Conservation (phyloP, 2,329 filamentous ascomycete species). For the Nothopassalora personata region DNA sequence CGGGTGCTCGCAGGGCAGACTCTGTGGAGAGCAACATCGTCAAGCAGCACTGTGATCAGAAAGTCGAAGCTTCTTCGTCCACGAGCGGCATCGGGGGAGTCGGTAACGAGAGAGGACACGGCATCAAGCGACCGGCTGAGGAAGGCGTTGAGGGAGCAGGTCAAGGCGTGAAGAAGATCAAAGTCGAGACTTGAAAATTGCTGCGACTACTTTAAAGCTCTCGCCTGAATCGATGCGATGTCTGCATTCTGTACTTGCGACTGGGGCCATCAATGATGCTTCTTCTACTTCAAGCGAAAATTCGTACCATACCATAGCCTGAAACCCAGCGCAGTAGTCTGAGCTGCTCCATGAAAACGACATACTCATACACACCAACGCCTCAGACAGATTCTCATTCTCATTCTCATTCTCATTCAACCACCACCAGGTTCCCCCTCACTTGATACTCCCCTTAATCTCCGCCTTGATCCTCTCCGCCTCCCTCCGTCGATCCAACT, state of each 20-base stretch:
- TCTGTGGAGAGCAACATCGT: background rate
- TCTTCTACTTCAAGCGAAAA: background rate
- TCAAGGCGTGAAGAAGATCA: background rate
- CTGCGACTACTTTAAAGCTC: background rate
- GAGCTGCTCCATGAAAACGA: background rate
- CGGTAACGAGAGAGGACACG: background rate
- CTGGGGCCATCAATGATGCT: background rate
- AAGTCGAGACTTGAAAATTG: background rate
- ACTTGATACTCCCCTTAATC: conserved; percentile 31
- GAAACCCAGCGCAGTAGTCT: background rate
- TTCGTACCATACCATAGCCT: background rate
- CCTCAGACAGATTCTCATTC: background rate
- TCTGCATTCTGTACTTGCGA: background rate
- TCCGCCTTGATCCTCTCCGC: conserved; percentile 29
- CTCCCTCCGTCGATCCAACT: conserved; percentile 30
- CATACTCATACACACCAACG: background rate
- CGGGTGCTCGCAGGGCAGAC: background rate
- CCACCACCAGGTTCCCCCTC: background rate
- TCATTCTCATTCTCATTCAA: background rate
- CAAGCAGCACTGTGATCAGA: background rate
- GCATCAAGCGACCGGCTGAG: background rate
- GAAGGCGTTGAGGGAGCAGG: background rate
- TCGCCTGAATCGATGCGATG: background rate
- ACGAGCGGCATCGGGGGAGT: background rate
- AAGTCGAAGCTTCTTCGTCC: background rate